phyloP scores from a whole-genome alignment of 345 rosid genomes.

The Cardiospermum halicacabum region DNA sequence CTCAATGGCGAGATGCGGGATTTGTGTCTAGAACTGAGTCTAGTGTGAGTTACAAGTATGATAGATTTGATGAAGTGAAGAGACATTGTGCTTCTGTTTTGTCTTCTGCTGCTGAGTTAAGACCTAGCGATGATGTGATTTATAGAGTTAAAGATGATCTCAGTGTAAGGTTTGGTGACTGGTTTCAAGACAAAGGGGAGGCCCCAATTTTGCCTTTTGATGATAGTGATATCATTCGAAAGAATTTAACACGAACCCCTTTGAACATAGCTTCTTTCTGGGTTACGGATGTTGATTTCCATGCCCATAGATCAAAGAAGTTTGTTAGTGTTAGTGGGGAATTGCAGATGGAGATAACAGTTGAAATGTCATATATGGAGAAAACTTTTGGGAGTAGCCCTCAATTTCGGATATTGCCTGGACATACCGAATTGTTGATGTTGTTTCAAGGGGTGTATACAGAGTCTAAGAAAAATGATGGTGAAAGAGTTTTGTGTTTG shows the following conservation, averaged over 20 bases:
- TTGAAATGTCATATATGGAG: slow-evolving; percentile 32
- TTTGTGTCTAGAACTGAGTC: slow-evolving; percentile 16
- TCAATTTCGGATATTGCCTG: slow-evolving; percentile 64
- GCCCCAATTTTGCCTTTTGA: slow-evolving; percentile 75
- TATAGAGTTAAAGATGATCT: slow-evolving; percentile 44
- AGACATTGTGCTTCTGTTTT: slow-evolving; percentile 47
- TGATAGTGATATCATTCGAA: slow-evolving; percentile 24
- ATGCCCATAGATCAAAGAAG: slow-evolving; percentile 40
- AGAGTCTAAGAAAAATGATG: slow-evolving; percentile 49
- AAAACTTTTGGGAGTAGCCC: slow-evolving; percentile 36
- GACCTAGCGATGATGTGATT: slow-evolving; percentile 26
- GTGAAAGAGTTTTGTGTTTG: slow-evolving; percentile 70
- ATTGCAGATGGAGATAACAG: slow-evolving; percentile 48
- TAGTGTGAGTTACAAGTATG: slow-evolving; percentile 40
- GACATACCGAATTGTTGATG: slow-evolving; percentile 58
- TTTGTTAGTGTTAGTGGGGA: slow-evolving; percentile 52
- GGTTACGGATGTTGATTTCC: slow-evolving; percentile 59
- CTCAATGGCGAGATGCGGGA: slow-evolving; percentile 6
- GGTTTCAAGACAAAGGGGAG: slow-evolving; percentile 52
- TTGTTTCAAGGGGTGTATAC: slow-evolving; percentile 59
- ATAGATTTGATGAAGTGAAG: slow-evolving; percentile 57
- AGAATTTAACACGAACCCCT: slow-evolving; percentile 27
- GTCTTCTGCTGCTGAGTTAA: slow-evolving; percentile 58
- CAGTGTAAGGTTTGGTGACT: slow-evolving; percentile 59
- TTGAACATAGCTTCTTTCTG: slow-evolving; percentile 58